Conservation (phyloP, 306 rosid species). For the Cyamopsis tetragonoloba region DNA sequence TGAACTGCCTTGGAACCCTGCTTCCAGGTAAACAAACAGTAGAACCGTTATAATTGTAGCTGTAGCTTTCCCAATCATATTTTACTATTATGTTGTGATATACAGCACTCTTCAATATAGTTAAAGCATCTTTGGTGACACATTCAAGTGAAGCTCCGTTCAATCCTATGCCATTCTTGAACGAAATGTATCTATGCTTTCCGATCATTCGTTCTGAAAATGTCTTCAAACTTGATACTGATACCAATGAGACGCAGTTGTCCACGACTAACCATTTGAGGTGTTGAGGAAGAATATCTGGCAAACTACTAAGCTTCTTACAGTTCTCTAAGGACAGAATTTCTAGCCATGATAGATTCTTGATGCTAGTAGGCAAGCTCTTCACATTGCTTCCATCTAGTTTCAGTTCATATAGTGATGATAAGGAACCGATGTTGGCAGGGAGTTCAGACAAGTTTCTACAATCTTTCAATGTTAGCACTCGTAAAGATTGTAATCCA, state of each 20-base stretch:
- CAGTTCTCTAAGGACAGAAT: not conserved
- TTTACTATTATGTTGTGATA: not conserved
- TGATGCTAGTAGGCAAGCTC: constrained; percentile 22
- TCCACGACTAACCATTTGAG: not conserved
- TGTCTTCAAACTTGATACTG: not conserved
- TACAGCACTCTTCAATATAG: not conserved
- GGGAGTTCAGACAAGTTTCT: not conserved
- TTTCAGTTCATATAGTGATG: not conserved
- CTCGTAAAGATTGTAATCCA: not conserved
- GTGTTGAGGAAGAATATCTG: constrained; percentile 26
- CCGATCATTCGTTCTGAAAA: not conserved
- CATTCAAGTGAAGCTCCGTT: not conserved
- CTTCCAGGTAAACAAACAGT: not conserved
- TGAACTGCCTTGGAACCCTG: not conserved
- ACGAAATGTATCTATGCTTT: not conserved
- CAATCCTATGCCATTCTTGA: not conserved
- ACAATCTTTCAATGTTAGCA: not conserved
- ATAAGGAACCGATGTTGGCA: not conserved
- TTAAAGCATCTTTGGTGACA: not conserved
- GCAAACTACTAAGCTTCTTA: constrained; percentile 7
- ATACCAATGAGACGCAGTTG: constrained; percentile 18
- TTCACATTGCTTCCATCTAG: constrained; percentile 1
- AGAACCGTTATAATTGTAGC: not conserved
- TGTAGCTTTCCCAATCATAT: not conserved
- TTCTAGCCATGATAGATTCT: not conserved